Conservation (phyloP, 2,329 filamentous ascomycete genomes). For the Hymenoscyphus scutula region DNA sequence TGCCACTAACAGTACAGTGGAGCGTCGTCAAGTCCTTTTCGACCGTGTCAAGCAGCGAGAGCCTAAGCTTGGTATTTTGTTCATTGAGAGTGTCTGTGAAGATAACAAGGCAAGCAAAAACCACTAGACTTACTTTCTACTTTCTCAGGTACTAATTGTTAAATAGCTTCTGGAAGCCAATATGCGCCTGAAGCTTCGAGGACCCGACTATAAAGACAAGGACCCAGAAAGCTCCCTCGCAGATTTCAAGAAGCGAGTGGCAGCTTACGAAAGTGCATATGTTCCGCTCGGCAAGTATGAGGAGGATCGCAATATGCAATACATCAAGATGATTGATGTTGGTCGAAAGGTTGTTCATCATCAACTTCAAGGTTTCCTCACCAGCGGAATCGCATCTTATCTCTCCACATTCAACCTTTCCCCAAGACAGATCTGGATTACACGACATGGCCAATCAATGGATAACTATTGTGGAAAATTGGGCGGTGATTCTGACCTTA, state of each 20-base stretch:
- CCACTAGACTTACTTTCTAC: not conserved
- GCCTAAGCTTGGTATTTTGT: slow-evolving; percentile 85
- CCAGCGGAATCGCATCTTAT: slow-evolving; percentile 89
- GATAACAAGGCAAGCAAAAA: slow-evolving; percentile 59
- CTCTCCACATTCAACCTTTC: slow-evolving; percentile 95
- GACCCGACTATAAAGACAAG: slow-evolving; percentile 93
- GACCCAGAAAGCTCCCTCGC: slow-evolving; percentile 80
- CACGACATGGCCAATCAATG: slow-evolving; percentile 83
- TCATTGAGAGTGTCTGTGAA: slow-evolving; percentile 91
- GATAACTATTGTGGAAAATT: slow-evolving; percentile 89
- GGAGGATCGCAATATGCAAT: slow-evolving; percentile 86
- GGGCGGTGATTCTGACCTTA: slow-evolving; percentile 84
- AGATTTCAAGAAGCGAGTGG: slow-evolving; percentile 91
- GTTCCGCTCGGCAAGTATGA: slow-evolving; percentile 87
- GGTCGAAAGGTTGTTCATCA: slow-evolving; percentile 91
- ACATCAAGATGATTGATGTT: slow-evolving; percentile 95
- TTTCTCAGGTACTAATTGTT: slow-evolving; percentile 15
- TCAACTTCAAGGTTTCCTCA: slow-evolving; percentile 87
- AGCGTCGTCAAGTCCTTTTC: slow-evolving; percentile 79
- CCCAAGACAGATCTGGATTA: slow-evolving; percentile 97
- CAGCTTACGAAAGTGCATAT: slow-evolving; percentile 92
- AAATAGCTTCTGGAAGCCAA: slow-evolving; percentile 78
- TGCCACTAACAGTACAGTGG: slow-evolving; percentile 92
- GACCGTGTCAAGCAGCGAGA: slow-evolving; percentile 79
- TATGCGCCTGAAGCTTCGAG: slow-evolving; percentile 94